Conservation (phyloP, 2,329 filamentous ascomycete species). For the Fonsecaea pedrosoi region DNA sequence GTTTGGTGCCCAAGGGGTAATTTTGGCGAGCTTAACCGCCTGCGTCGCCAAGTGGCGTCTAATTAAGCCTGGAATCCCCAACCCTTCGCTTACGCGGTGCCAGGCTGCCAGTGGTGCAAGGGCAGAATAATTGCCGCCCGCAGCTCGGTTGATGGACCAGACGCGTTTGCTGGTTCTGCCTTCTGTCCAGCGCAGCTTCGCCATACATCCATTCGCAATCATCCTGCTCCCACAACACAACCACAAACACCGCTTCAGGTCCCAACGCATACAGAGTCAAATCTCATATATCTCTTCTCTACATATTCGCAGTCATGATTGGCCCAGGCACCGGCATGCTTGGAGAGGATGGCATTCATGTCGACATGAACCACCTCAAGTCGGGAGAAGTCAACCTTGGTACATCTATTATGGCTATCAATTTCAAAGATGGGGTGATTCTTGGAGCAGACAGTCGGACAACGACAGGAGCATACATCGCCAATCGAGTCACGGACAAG, state of each 20-base stretch:
- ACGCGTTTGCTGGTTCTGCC: constrained; percentile 29
- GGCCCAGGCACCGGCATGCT: constrained; percentile 53
- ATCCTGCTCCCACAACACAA: background rate
- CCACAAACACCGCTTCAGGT: background rate
- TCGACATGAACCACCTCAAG: constrained; percentile 99
- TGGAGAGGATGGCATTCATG: constrained; percentile 87
- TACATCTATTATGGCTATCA: constrained; percentile 99
- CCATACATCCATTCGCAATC: constrained; percentile 4
- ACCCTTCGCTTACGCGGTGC: background rate
- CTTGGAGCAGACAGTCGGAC: constrained; percentile 95
- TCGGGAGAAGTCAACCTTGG: constrained; percentile 98
- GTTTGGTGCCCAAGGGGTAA: background rate
- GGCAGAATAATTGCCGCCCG: constrained; percentile 6
- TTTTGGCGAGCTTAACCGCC: constrained; percentile 1
- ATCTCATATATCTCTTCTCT: background rate
- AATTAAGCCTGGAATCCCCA: background rate
- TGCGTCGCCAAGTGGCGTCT: background rate
- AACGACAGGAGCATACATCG: constrained; percentile 97
- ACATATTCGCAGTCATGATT: constrained; percentile 46
- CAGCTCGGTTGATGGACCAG: constrained; percentile 6
- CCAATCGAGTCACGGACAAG: constrained; percentile 99
- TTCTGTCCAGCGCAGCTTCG: constrained; percentile 21
- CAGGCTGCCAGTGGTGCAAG: background rate
- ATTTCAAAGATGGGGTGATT: constrained; percentile 98
- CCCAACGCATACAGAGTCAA: background rate